phyloP scores from a whole-genome alignment of 306 rosid species.

The Gillenia trifoliata region DNA sequence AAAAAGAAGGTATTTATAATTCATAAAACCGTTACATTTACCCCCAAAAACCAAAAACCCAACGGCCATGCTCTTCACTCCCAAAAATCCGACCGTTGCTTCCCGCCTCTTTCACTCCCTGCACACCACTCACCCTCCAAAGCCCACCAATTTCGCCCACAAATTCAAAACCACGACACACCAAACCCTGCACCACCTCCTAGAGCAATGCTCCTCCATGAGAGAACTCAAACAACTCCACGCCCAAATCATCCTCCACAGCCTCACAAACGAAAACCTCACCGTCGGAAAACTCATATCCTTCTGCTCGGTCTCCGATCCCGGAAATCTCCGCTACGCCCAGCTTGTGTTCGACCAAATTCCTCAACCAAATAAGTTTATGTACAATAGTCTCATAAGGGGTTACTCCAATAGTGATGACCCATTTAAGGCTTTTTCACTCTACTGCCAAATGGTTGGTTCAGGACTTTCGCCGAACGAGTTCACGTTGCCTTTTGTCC shows the following conservation, averaged over 20 bases:
- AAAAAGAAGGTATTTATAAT: background rate
- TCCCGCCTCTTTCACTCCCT: conserved; percentile 33
- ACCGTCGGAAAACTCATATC: conserved; percentile 51
- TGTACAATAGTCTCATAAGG: conserved; percentile 66
- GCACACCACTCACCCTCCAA: conserved; percentile 12
- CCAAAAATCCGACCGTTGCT: conserved; percentile 31
- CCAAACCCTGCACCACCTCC: conserved; percentile 48
- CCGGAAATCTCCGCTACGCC: conserved; percentile 43
- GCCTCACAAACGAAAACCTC: conserved; percentile 34
- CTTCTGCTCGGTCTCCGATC: conserved; percentile 27
- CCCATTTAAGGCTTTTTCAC: conserved; percentile 30
- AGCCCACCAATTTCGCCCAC: conserved; percentile 14
- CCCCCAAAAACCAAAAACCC: conserved; percentile 17
- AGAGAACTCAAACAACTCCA: conserved; percentile 49
- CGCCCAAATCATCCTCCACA: conserved; percentile 58
- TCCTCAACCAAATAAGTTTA: conserved; percentile 56
- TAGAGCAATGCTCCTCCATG: conserved; percentile 55
- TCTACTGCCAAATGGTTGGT: conserved; percentile 45
- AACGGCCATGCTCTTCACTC: conserved; percentile 24
- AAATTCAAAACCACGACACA: conserved; percentile 41
- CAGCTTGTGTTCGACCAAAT: conserved; percentile 43
- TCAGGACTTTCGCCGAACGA: conserved; percentile 54
- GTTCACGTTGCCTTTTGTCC: conserved; percentile 64
- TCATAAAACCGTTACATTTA: background rate
- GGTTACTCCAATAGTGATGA: conserved; percentile 47